Conservation (phyloP, 192 early-diverging fungal species). For the Entrophospora sp. region DNA sequence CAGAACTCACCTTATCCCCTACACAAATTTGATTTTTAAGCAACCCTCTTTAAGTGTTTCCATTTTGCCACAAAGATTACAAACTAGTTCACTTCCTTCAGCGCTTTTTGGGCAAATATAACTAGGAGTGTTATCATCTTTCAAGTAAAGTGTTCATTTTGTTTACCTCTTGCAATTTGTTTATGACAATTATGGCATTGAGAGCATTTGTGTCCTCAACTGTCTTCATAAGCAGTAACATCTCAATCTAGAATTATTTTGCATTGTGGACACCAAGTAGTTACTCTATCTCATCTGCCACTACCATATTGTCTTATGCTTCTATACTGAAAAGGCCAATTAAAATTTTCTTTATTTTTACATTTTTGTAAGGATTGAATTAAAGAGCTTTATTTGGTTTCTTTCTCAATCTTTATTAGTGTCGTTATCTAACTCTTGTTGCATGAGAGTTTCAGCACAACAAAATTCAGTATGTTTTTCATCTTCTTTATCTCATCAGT, state of each 20-base stretch:
- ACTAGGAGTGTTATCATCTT: too few relatives aligned
- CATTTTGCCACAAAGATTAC: too few relatives aligned
- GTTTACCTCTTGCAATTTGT: too few relatives aligned
- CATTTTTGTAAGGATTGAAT: not conserved
- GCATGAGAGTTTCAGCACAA: slow-evolving; percentile 17
- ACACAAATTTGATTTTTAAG: too few relatives aligned
- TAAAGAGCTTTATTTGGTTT: slow-evolving; percentile 14
- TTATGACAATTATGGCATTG: too few relatives aligned
- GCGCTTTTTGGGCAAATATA: too few relatives aligned
- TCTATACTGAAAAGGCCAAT: slow-evolving; percentile 15
- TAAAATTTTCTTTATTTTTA: slow-evolving; percentile 17
- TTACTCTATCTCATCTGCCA: slow-evolving; percentile 9
- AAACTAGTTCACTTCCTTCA: too few relatives aligned
- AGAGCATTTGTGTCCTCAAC: too few relatives aligned
- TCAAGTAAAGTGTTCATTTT: too few relatives aligned
- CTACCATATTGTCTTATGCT: not conserved
- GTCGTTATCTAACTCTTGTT: slow-evolving; percentile 18
- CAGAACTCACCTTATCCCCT: too few relatives aligned
- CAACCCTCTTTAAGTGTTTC: too few relatives aligned
- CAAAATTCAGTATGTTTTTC: slow-evolving; percentile 7
- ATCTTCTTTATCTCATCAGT: slow-evolving; percentile 16
- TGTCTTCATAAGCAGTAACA: too few relatives aligned
- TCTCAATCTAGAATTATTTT: slow-evolving; percentile 7
- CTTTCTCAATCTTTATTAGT: slow-evolving; percentile 18
- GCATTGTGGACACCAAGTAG: slow-evolving; percentile 4